Conservation (phyloP, 805 yeast species). For the Myxozyma nipponensis region DNA sequence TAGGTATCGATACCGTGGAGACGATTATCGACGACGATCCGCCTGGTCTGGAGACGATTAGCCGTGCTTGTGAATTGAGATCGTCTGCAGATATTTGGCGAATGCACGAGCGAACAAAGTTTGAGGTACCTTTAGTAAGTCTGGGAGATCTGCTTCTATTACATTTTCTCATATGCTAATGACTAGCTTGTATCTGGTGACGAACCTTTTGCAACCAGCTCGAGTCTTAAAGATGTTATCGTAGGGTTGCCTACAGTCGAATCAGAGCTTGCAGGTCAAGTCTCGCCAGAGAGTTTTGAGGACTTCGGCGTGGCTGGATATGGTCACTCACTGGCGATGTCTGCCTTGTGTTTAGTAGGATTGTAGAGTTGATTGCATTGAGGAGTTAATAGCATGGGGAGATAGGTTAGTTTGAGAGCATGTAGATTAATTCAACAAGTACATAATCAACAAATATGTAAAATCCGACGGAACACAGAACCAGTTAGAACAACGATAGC, state of each 20-base stretch:
- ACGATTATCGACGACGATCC: background rate
- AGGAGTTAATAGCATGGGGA: no score
- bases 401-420: no score
- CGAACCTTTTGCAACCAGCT: constrained; percentile 2
- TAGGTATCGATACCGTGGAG: background rate
- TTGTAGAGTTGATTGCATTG: background rate
- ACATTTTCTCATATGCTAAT: no score
- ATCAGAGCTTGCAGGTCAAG: background rate
- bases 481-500: background rate
- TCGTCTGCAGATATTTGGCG: constrained; percentile 18
- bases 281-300: constrained; percentile 10
- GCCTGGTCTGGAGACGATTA: constrained; percentile 3
- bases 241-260: constrained; percentile 11
- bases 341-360: background rate
- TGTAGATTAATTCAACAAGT: no score
- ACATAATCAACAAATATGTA: no score
- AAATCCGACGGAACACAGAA: background rate
- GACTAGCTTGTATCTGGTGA: constrained; percentile 7
- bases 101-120: constrained; percentile 6
- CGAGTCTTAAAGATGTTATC: constrained; percentile 2
- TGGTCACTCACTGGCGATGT: background rate
- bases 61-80: constrained; percentile 5
- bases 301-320: background rate
- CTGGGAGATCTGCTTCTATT: background rate
- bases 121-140: constrained; percentile 21